Conservation (phyloP, 106 monocot genomes). For the Dendrobium officinale region DNA sequence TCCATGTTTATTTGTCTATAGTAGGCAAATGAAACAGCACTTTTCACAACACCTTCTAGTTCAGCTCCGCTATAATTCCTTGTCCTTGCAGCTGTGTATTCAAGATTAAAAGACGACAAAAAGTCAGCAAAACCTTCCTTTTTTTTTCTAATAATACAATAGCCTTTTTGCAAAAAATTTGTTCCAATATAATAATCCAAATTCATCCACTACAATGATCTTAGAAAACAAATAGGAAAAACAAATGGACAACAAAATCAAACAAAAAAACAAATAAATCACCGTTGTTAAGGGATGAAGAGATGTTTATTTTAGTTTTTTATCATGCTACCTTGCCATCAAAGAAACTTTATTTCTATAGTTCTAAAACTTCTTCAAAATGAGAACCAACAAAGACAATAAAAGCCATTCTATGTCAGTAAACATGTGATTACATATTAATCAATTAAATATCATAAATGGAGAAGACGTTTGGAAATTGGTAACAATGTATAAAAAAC, state of each 20-base stretch:
- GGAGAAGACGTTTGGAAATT: not conserved
- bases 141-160: not conserved
- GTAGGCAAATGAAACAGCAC: constrained; percentile 91
- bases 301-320: not conserved
- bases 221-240: not conserved
- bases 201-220: not conserved
- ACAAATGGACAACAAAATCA: not conserved
- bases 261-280: not conserved
- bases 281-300: not conserved
- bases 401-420: not conserved
- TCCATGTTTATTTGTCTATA: constrained; percentile 91
- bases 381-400: not conserved
- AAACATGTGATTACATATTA: not conserved
- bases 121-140: not conserved
- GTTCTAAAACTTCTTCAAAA: not conserved
- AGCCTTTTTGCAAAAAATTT: not conserved
- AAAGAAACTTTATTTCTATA: not conserved
- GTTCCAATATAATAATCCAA: not conserved
- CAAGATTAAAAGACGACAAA: constrained; percentile 3
- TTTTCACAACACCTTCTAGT: constrained; percentile 96
- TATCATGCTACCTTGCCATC: not conserved
- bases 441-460: not conserved
- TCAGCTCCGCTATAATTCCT: constrained; percentile 99
- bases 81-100: constrained; percentile 75
- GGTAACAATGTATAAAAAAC: not conserved